Evolutionary conservation across 2,329 filamentous ascomycete genomes (phyloP), one percentile per base, ranked within the genome.

Genomic region (Fonsecaea erecta): DNA sequence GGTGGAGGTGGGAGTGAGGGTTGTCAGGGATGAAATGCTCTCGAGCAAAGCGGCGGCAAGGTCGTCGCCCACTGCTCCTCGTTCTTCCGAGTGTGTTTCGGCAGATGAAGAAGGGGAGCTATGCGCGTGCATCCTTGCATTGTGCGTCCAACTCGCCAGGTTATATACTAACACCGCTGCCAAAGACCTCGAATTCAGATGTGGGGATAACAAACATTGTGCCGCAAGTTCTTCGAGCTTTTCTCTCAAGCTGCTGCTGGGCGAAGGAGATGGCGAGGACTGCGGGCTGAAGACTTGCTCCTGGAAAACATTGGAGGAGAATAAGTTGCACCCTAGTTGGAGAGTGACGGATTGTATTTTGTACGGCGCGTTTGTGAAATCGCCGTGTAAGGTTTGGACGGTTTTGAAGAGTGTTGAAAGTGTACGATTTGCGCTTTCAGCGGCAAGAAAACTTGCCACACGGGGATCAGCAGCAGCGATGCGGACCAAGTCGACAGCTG

Each of bases 81-180:
- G 73, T 95, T 90, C 62, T 14, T 60, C 21, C 24, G 12, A 40
- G 6, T n/a, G 16, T 26, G 30, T 18, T 11, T 52, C 53, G 32
- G 18, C 1, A 2, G 54, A 34, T 11, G 7, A 11, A 16, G 24
- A 18, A 26, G 26, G 80, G 53, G 90, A 85, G 5, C 80, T 78
- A 0, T 83, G 78, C 12, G 85, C 82, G 30, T 86, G 83, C 40
- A 85, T 81, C 21, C 91, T 85, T 28, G 85, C 80, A 53, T 85
- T 86, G 71, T 90, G 89, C 72, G 93, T 90, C 1, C 88, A 84
- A 0, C 88, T 81, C 0, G 91, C 85, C 0, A 98, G 78, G 71
- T 98, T 97, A 80, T 93, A 95, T 0, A 93, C 85, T 2, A 98
- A 82, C 1, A 90, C 92, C 0, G 93, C 88, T 0, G 93, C 91